A percentile compares a stretch with the other conserved stretches of the same genome.
phyloP scores from a whole-genome alignment of 768 basidiomycete species.

The Russula olivacea region DNA sequence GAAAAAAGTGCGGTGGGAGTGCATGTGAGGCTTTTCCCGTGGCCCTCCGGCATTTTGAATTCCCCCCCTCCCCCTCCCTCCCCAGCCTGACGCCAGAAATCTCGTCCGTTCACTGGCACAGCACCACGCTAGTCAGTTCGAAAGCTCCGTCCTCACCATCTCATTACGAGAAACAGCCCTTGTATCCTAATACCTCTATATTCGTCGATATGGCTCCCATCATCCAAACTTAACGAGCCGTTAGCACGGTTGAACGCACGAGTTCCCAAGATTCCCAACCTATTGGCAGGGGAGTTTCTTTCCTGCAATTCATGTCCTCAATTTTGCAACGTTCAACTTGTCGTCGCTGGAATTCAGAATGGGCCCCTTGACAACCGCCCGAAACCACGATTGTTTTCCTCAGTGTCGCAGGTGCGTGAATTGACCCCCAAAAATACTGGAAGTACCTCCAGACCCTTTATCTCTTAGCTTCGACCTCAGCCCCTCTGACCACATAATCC shows the following conservation, averaged over 20 bases:
- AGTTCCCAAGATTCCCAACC: neutral
- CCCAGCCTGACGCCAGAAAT: neutral
- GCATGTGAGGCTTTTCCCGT: constrained; percentile 7
- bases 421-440: neutral
- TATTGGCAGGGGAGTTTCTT: neutral
- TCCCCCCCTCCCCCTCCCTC: neutral
- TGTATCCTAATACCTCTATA: neutral
- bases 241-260: neutral
- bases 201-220: neutral
- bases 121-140: neutral
- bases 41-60: neutral
- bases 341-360: neutral
- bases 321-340: neutral
- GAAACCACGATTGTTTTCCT: neutral
- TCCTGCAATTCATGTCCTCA: neutral
- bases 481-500: neutral
- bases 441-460: neutral
- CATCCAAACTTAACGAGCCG: neutral
- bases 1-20: neutral
- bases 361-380: neutral
- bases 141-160: neutral
- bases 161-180: neutral
- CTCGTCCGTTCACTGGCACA: neutral
- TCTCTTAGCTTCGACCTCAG: neutral
- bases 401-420: constrained; percentile 2